phyloP scores from a whole-genome alignment of 805 yeast genomes.

The Zygosaccharomyces kombuchaensis region DNA sequence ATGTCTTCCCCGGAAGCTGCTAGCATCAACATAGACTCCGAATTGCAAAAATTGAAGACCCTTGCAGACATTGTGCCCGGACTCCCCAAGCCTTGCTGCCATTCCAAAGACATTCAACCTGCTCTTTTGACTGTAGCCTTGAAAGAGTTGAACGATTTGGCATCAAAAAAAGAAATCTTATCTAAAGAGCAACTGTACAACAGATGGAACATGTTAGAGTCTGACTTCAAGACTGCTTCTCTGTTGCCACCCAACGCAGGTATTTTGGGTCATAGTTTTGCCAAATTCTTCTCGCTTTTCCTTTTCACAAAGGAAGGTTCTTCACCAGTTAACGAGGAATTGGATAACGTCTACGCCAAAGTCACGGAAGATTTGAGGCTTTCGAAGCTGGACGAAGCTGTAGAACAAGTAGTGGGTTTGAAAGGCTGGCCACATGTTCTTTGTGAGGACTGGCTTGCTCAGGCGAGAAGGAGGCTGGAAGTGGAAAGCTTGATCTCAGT shows the following conservation, averaged over 20 bases:
- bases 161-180: slow-evolving; percentile 51
- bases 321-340: slow-evolving; percentile 68
- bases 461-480: slow-evolving; percentile 86
- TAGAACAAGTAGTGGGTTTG: slow-evolving; percentile 83
- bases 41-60: slow-evolving; percentile 27
- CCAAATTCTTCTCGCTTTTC: slow-evolving; percentile 69
- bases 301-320: slow-evolving; percentile 74
- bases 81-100: slow-evolving; percentile 22
- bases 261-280: slow-evolving; percentile 82
- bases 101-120: slow-evolving; percentile 17
- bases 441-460: slow-evolving; percentile 87
- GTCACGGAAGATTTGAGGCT: slow-evolving; percentile 69
- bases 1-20: slow-evolving; percentile 19
- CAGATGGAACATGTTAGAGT: slow-evolving; percentile 74
- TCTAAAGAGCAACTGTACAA: slow-evolving; percentile 72
- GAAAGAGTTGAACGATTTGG: slow-evolving; percentile 43
- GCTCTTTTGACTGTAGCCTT: slow-evolving; percentile 26
- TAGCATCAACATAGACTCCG: slow-evolving; percentile 37
- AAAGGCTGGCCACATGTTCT: slow-evolving; percentile 91
- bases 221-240: slow-evolving; percentile 85
- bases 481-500: slow-evolving; percentile 72
- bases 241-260: slow-evolving; percentile 95
- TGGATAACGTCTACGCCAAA: slow-evolving; percentile 84
- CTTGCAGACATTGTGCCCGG: slow-evolving; percentile 28
- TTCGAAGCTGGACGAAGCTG: slow-evolving; percentile 81